Base-by-base conservation (phyloP, 192 early-diverging fungal genomes). In the Thamnidium elegans region DNA sequence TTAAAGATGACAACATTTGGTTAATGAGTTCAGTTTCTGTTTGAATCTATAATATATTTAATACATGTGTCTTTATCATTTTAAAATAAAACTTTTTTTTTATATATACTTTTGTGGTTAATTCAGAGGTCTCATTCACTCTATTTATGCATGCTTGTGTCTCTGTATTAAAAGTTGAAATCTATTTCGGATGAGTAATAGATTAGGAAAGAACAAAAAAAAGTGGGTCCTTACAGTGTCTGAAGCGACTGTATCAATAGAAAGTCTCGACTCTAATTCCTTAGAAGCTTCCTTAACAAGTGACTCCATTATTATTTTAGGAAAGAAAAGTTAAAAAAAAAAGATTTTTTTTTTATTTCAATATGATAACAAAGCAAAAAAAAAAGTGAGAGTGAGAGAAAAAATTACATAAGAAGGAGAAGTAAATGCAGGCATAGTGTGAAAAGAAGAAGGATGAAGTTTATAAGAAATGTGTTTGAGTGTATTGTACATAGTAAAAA, bases 161-260 rank as follows among this genome's bases (percentile, higher is more conserved):
- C 15, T 59, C 58, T 23, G 19, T 6, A 2, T 59, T 19, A 59
- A 59, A 59, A 6, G n/a, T 56, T 19, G 55, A 3, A 56, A 56
- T 5, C 55, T 56, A 26, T 26, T 26, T 26, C 26, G 26, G 26
- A 26, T 26, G 26, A 26, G 26, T 26, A 26, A 26, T 26, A 56
- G n/a, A 17, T 3, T 34, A 9, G 36, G 9, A 39, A 39, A 9
- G 36, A 39, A 10, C 9, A 6, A 36, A 7, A 36, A 36, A 36
- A 7, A 36, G 36, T 0, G 36, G 9, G 4, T 9, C 13, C 19
- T 59, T 59, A 59, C 58, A 26, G 58, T 45, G 6, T 36, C n/a
- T 15, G n/a, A 15, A 26, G 39, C 21, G 17, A 21, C 19, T 23
- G 32, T 59, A 21, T 59, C 36, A 26, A 59, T 45, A 39, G 58